Base-by-base conservation (phyloP, 331 rosid genomes). In the Erythrophleum ivorense region DNA sequence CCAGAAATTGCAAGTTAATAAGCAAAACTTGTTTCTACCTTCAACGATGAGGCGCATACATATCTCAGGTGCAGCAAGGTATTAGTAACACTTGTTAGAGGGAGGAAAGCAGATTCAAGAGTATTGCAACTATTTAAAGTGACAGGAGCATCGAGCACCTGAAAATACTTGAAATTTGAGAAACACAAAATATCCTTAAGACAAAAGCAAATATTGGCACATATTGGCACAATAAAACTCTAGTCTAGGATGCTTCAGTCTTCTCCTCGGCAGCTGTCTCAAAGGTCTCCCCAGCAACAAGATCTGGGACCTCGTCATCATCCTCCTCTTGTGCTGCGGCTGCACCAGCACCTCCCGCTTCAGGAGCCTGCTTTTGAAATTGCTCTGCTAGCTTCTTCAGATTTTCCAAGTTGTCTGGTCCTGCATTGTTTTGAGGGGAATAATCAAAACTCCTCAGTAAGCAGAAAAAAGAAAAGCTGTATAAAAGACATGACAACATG, bases 331-430 rank as follows among this genome's bases (percentile, higher is more conserved):
- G 87, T 31, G 58, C 64, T 5, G 73, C 6, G 7, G 86, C 68
- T 45, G 88, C 86, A 50, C 68, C 92, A 11, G 76, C 89, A 40
- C 89, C 94, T 18, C 66, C 97, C 8, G 70, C 97, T 69, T 90
- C 94, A 34, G 97, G 92, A 71, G 90, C 79, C 75, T 92, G 95
- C 93, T 88, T 92, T 85, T 94, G 97, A 74, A 92, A 90, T 76
- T 92, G 98, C 88, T 94, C 97, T 0, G 98, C 98, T 38, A 94
- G 81, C 87, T 88, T 94, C 82, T 93, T 94, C 87, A 94, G 86
- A 82, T 94, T 94, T 87, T 94, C 98, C 88, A 94, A 82, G 87
- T 92, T 94, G 68, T 94, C 98, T 2, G 98, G 97, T 31, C 98
- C 98, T 94, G 87, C 14, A 87, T 52, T 33, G 9, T 19, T 41